Conservation (phyloP, 805 yeast genomes). For the Candida nanaspora region DNA sequence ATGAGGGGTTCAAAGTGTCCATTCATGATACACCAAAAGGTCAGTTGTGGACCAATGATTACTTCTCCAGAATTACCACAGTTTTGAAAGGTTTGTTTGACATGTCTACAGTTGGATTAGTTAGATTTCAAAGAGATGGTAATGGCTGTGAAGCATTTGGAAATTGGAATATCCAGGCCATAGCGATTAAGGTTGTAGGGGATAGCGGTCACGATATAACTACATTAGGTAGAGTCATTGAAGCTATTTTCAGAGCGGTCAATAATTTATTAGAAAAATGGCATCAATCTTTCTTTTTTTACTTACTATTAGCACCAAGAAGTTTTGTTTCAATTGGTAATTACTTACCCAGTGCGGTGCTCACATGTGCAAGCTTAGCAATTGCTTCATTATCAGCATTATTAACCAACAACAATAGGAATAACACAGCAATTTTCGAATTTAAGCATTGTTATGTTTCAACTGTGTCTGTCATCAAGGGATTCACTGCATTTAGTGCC, state of each 20-base stretch:
- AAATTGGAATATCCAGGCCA: slow-evolving; percentile 93
- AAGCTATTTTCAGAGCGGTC: slow-evolving; percentile 79
- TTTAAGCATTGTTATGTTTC: slow-evolving; percentile 11
- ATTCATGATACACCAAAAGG: slow-evolving; percentile 52
- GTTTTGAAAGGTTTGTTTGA: slow-evolving; percentile 59
- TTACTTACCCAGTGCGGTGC: slow-evolving; percentile 79
- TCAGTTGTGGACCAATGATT: slow-evolving; percentile 39
- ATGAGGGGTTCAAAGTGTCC: slow-evolving; percentile 67
- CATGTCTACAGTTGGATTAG: slow-evolving; percentile 65
- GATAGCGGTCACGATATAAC: slow-evolving; percentile 67
- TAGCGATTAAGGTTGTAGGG: slow-evolving; percentile 63
- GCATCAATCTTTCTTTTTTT: slow-evolving; percentile 95
- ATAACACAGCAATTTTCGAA: slow-evolving; percentile 5
- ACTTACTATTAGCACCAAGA: slow-evolving; percentile 69
- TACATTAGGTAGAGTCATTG: slow-evolving; percentile 84
- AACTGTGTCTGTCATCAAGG: slow-evolving; percentile 19
- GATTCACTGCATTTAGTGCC: slow-evolving; percentile 24
- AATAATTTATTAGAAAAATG: slow-evolving; percentile 91
- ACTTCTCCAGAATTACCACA: slow-evolving; percentile 48
- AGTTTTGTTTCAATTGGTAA: slow-evolving; percentile 90
- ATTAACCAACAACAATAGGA: slow-evolving; percentile 35
- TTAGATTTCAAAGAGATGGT: slow-evolving; percentile 13
- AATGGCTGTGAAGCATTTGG: slow-evolving; percentile 87
- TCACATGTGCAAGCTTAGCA: slow-evolving; percentile 62
- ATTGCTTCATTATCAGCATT: slow-evolving; percentile 56